These are phyloP conservation scores for Aspergillus intermedius DNA, from an alignment of 2,329 filamentous ascomycete genomes.

Conservation along the genomic window DNA sequence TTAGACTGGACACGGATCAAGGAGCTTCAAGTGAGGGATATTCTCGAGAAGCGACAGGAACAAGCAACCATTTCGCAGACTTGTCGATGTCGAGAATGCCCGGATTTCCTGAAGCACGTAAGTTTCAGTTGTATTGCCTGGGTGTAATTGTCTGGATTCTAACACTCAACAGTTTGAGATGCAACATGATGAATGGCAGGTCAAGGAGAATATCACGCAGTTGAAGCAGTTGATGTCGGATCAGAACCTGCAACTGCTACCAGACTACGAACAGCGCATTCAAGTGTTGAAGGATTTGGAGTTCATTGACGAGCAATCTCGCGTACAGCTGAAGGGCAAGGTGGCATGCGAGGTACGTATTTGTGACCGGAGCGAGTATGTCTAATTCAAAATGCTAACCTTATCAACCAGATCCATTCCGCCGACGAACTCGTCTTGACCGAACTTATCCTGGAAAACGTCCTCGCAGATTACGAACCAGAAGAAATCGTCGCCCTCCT, in stretches of 20 bases:
- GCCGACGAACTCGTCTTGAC: slow-evolving; percentile 94
- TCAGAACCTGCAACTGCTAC: slow-evolving; percentile 89
- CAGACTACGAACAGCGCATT: slow-evolving; percentile 93
- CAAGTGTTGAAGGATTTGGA: slow-evolving; percentile 83
- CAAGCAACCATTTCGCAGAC: slow-evolving; percentile 58
- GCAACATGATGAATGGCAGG: slow-evolving; percentile 94
- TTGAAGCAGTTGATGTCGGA: slow-evolving; percentile 87
- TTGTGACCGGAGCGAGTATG: background rate
- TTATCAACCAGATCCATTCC: slow-evolving; percentile 63
- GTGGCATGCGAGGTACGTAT: slow-evolving; percentile 74
- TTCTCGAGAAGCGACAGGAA: slow-evolving; percentile 64
- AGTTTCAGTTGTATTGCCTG: slow-evolving; percentile 28
- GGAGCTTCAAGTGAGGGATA: slow-evolving; percentile 72
- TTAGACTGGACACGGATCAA: slow-evolving; percentile 75
- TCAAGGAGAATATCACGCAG: slow-evolving; percentile 86
- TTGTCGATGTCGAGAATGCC: slow-evolving; percentile 63
- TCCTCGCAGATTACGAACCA: slow-evolving; percentile 88
- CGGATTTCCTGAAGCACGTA: slow-evolving; percentile 79
- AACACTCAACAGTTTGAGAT: slow-evolving; percentile 65
- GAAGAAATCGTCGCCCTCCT: slow-evolving; percentile 93
- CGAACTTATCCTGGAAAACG: slow-evolving; percentile 92
- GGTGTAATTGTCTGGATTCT: slow-evolving; percentile 11
- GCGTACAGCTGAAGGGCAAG: slow-evolving; percentile 94
- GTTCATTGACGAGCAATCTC: slow-evolving; percentile 80
- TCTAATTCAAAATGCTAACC: slow-evolving; percentile 5